Conservation (phyloP, 2,329 filamentous ascomycete species). For the Neurospora crassa region DNA sequence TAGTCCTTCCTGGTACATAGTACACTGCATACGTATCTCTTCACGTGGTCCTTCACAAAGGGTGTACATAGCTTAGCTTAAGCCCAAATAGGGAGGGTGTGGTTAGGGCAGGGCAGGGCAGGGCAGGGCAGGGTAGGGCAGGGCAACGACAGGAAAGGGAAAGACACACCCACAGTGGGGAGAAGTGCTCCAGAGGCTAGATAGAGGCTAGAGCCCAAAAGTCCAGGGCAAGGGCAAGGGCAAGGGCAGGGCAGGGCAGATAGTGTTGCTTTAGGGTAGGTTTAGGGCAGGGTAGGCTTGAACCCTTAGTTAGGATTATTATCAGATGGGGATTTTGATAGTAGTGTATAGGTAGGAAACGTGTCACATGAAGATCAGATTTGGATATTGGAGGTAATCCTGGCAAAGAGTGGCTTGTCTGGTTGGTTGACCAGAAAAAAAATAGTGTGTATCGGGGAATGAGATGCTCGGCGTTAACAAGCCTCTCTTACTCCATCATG, state of each 20-base stretch:
- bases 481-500: not conserved
- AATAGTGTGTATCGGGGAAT: not conserved
- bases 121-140: not conserved
- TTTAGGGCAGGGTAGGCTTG: not conserved
- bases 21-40: not conserved
- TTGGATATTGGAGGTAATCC: not conserved
- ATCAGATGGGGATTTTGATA: not conserved
- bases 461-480: not conserved
- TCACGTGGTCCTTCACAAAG: not conserved
- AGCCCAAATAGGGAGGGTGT: not conserved
- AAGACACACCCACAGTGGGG: not conserved
- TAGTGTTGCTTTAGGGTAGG: not conserved
- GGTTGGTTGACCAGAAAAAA: not conserved
- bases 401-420: not conserved
- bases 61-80: not conserved
- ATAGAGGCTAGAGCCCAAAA: not conserved
- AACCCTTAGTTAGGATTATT: not conserved
- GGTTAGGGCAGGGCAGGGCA: not conserved
- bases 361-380: not conserved
- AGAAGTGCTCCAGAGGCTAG: not conserved
- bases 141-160: not conserved
- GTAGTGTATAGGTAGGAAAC: not conserved
- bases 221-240: not conserved
- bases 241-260: not conserved
- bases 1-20: not conserved